A percentile compares a stretch with the other conserved stretches of the same genome.
Conservation (phyloP, 352 stramenopile genomes). For the Globisporangium ultimum region DNA sequence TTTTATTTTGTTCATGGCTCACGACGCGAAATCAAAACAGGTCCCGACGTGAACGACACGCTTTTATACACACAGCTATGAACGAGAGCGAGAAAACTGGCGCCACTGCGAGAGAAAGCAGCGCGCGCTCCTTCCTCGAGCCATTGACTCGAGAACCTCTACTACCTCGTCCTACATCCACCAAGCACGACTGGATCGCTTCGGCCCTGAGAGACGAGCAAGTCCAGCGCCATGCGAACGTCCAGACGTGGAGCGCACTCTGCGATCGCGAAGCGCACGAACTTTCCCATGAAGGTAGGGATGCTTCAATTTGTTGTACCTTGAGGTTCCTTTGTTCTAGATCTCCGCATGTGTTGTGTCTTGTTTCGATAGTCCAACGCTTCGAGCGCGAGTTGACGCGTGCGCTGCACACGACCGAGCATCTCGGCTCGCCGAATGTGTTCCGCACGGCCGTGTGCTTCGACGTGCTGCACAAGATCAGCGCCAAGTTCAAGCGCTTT, state of each 20-base stretch:
- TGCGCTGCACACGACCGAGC: constrained; percentile 45
- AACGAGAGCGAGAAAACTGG: no score
- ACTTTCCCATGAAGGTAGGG: constrained; percentile 3
- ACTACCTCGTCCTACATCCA: no score
- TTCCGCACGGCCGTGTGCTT: constrained; percentile 62
- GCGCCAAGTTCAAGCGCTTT: constrained; percentile 46
- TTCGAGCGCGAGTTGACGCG: constrained; percentile 49
- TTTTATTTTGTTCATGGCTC: no score
- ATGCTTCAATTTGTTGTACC: not conserved
- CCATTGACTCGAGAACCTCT: no score
- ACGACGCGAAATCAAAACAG: no score
- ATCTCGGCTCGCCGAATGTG: constrained; percentile 48
- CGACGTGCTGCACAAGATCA: constrained; percentile 42
- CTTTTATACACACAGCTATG: no score
- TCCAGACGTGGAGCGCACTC: constrained; percentile 27
- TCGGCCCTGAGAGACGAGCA: no score
- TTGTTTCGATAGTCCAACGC: constrained; percentile 16
- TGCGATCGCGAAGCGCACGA: constrained; percentile 21
- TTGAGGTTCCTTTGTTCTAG: no score
- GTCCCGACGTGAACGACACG: no score
- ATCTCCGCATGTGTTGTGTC: not conserved
- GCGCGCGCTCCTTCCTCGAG: no score
- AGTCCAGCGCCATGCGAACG: constrained; percentile 10
- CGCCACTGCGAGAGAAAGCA: no score
- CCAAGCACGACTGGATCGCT: no score